Evolutionary conservation across 805 yeast genomes (phyloP).

Genomic region (Candida corydali): DNA sequence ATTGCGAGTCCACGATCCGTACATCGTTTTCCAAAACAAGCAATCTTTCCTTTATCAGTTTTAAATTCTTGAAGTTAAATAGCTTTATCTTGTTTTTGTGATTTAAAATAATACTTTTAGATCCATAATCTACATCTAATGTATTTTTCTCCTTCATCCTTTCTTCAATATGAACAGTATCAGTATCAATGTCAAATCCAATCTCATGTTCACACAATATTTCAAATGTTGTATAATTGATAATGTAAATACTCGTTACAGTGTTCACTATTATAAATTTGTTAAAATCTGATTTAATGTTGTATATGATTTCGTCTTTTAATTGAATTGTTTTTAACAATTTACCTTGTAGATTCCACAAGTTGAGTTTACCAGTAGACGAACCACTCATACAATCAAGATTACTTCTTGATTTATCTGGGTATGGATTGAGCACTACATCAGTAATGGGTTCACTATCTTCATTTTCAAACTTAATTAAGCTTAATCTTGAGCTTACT

Average conservation of each 20-base stretch:
- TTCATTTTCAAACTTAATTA: slow-evolving; percentile 13
- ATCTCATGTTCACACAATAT: slow-evolving; percentile 12
- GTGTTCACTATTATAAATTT: slow-evolving; percentile 19
- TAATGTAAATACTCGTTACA: slow-evolving; percentile 12
- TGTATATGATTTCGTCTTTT: slow-evolving; percentile 12
- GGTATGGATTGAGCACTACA: slow-evolving; percentile 15
- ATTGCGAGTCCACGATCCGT: slow-evolving; percentile 11
- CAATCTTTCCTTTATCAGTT: slow-evolving; percentile 8
- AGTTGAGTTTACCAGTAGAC: slow-evolving; percentile 17
- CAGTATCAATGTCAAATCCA: slow-evolving; percentile 13
- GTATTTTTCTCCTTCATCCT: slow-evolving; percentile 6
- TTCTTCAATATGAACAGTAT: slow-evolving; percentile 7
- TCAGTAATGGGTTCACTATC: slow-evolving; percentile 14
- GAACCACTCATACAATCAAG: slow-evolving; percentile 25
- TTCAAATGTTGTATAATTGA: slow-evolving; percentile 14
- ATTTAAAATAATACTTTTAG: slow-evolving; percentile 22
- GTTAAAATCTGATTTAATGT: slow-evolving; percentile 25
- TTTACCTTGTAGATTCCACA: slow-evolving; percentile 24
- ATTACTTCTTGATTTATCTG: slow-evolving; percentile 18
- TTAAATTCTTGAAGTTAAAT: slow-evolving; percentile 11
- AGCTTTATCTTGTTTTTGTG: slow-evolving; percentile 18
- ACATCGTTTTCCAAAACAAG: slow-evolving; percentile 14
- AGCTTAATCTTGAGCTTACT: slow-evolving; percentile 19
- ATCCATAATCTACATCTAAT: slow-evolving; percentile 32
- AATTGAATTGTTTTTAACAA: slow-evolving; percentile 10